Conservation (phyloP, 176 grass and related monocot genomes). For the Oryza glumipatula region DNA sequence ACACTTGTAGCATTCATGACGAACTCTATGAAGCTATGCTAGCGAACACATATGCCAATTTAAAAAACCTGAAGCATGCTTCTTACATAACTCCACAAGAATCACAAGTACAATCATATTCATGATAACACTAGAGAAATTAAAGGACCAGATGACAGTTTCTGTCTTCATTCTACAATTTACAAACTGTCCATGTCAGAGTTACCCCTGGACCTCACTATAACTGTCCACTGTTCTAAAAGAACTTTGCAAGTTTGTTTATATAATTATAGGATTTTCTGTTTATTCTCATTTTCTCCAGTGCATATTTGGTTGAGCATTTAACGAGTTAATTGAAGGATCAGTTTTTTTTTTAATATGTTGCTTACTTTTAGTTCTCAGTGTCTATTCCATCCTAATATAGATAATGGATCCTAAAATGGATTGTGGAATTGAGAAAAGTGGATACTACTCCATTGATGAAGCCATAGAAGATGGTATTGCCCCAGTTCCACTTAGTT, state of each 20-base stretch:
- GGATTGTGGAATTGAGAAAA: conserved; percentile 88
- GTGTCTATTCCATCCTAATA: conserved; percentile 15
- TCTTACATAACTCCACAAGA: not conserved
- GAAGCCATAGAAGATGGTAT: conserved; percentile 92
- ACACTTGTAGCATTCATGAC: not conserved
- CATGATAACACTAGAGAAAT: not conserved
- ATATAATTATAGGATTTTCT: conserved; percentile 7
- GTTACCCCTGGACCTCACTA: not conserved
- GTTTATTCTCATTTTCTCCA: not conserved
- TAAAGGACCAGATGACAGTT: not conserved
- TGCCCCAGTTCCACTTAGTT: conserved; percentile 87
- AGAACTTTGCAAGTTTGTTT: conserved; percentile 5
- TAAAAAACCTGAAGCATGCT: conserved; percentile 8
- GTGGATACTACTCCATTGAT: conserved; percentile 76
- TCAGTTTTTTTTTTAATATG: conserved; percentile 36
- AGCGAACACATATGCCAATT: not conserved
- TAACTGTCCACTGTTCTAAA: not conserved
- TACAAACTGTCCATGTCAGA: not conserved
- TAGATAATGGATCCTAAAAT: conserved; percentile 99
- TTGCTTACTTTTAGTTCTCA: conserved; percentile 41
- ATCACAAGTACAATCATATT: not conserved
- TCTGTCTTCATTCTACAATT: not conserved
- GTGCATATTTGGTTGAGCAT: not conserved
- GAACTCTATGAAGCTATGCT: not conserved
- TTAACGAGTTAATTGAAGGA: not conserved